phyloP scores from a whole-genome alignment of 1,284 basidiomycete species.

The Trichosporon sp. region DNA sequence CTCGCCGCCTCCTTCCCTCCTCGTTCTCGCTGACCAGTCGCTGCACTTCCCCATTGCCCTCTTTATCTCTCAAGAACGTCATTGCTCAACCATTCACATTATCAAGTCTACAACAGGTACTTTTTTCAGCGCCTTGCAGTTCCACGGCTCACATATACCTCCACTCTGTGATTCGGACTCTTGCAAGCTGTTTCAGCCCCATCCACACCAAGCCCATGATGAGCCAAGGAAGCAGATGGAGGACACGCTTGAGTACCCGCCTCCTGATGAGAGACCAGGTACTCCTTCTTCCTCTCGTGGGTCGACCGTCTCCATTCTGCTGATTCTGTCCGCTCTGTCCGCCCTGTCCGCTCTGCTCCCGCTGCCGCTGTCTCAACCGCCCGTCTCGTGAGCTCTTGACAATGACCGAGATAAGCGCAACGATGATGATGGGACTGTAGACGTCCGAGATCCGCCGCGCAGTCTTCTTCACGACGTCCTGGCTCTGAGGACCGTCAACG shows the following conservation, averaged over 20 bases:
- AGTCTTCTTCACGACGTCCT: background rate
- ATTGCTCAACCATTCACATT: background rate
- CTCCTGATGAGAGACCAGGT: background rate
- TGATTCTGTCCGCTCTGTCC: background rate
- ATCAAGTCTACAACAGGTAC: background rate
- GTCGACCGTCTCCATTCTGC: background rate
- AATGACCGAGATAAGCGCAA: background rate
- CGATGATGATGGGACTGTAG: background rate
- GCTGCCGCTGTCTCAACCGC: background rate
- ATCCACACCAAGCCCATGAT: conserved; percentile 9
- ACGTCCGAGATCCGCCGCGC: background rate
- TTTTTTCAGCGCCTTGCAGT: background rate
- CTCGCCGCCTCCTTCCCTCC: background rate
- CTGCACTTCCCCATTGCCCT: background rate
- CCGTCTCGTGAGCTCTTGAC: background rate
- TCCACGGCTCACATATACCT: conserved; percentile 2
- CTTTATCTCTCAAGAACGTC: background rate
- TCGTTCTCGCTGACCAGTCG: background rate
- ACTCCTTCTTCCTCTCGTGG: background rate
- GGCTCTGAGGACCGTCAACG: background rate
- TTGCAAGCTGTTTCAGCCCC: background rate
- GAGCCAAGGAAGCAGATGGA: conserved; percentile 7
- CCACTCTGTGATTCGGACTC: conserved; percentile 7
- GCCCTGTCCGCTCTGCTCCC: background rate
- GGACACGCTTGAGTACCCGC: background rate